Conservation (phyloP, 306 rosid genomes). For the Sindora glabra region DNA sequence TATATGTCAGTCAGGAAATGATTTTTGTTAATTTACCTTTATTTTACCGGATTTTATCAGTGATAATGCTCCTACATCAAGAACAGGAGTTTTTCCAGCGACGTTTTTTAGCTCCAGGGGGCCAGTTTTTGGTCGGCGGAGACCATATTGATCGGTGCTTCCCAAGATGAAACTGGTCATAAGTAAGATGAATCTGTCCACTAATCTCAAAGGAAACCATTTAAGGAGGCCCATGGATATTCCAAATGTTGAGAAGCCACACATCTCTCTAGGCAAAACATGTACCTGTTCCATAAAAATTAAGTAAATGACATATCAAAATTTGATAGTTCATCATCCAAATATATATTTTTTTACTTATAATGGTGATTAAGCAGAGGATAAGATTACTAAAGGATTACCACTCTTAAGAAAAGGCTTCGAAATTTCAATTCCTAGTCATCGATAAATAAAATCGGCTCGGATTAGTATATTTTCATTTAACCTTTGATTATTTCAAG, state of each 20-base stretch:
- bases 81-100: constrained; percentile 88
- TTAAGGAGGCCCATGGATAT: constrained; percentile 61
- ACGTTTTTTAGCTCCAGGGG: constrained; percentile 79
- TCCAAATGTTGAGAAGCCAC: constrained; percentile 83
- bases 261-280: constrained; percentile 78
- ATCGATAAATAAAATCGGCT: too few species aligned
- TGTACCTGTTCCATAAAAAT: constrained; percentile 54
- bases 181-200: constrained; percentile 60
- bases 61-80: constrained; percentile 74
- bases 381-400: too few species aligned
- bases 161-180: constrained; percentile 46
- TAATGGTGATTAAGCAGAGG: too few species aligned
- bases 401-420: too few species aligned
- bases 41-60: constrained; percentile 70
- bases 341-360: too few species aligned
- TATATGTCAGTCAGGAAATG: too few species aligned
- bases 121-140: constrained; percentile 82
- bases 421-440: too few species aligned
- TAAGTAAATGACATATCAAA: neutral
- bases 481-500: too few species aligned
- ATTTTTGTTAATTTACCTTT: constrained; percentile 32
- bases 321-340: neutral
- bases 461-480: too few species aligned
- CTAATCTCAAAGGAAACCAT: constrained; percentile 63
- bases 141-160: constrained; percentile 65